phyloP scores from a whole-genome alignment of 805 yeast species.

The Ogataea salicorniae region DNA sequence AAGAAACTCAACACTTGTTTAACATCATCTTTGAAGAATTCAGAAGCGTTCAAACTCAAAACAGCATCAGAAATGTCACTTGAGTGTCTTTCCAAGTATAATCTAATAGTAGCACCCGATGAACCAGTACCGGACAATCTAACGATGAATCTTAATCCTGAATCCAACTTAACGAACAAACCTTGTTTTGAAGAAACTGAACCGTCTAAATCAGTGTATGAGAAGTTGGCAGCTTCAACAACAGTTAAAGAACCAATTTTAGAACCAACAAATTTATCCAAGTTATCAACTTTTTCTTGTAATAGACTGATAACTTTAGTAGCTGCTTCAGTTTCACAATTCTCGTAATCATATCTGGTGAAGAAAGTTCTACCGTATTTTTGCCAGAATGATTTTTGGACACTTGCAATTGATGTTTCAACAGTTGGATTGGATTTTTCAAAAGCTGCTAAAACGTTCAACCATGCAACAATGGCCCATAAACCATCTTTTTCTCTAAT shows the following conservation, averaged over 20 bases:
- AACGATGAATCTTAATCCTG: constrained; percentile 81
- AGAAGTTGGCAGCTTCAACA: constrained; percentile 78
- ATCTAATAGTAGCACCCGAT: constrained; percentile 93
- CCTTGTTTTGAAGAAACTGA: constrained; percentile 87
- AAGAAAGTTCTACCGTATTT: constrained; percentile 96
- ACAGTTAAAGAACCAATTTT: constrained; percentile 51
- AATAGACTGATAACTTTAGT: constrained; percentile 55
- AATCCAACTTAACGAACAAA: constrained; percentile 69
- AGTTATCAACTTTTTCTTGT: constrained; percentile 30
- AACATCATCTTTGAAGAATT: constrained; percentile 62
- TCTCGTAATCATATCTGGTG: constrained; percentile 92
- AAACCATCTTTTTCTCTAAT: constrained; percentile 96
- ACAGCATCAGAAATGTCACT: constrained; percentile 46
- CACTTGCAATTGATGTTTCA: constrained; percentile 60
- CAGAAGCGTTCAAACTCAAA: constrained; percentile 49
- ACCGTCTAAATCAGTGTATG: constrained; percentile 93
- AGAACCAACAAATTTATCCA: constrained; percentile 44
- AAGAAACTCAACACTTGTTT: constrained; percentile 60
- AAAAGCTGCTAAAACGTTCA: constrained; percentile 86
- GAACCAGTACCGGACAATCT: constrained; percentile 97
- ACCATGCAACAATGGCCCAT: constrained; percentile 98
- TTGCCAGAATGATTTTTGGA: constrained; percentile 83
- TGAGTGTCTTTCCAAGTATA: constrained; percentile 83
- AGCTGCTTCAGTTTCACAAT: constrained; percentile 74
- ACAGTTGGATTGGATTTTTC: constrained; percentile 45